Percentiles rank a stretch among this genome's conserved stretches.
phyloP scores from a whole-genome alignment of 305 asterid species.

The Vinca major region DNA sequence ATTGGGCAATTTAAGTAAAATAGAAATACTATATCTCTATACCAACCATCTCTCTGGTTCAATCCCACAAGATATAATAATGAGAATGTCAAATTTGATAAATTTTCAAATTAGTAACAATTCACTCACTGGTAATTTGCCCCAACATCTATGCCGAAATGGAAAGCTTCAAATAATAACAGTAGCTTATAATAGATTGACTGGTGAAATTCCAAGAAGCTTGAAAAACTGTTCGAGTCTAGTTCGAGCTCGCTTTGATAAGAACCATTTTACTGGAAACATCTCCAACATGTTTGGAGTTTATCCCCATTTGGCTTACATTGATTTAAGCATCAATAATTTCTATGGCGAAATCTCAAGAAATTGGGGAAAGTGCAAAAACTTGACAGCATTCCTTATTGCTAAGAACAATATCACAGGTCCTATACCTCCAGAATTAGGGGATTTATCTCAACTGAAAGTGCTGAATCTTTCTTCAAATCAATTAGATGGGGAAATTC shows the following conservation, averaged over 20 bases:
- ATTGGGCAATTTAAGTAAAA: constrained; percentile 12
- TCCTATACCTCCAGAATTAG: too few relatives aligned
- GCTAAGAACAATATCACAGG: too few relatives aligned
- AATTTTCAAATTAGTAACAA: constrained; percentile 5
- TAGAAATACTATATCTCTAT: neutral
- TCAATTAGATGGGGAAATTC: constrained; percentile 12
- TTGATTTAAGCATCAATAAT: constrained; percentile 11
- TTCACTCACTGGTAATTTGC: constrained; percentile 16
- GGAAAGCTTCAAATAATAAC: neutral
- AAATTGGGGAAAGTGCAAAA: constrained; percentile 5
- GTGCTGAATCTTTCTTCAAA: constrained; percentile 22
- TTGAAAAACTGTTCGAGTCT: constrained; percentile 14
- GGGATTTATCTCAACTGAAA: constrained; percentile 4
- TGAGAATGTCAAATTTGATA: neutral
- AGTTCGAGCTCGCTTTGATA: neutral
- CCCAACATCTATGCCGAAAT: constrained; percentile 2
- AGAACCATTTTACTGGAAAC: constrained; percentile 14
- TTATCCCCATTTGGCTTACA: constrained; percentile 3
- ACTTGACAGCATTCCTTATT: too few relatives aligned
- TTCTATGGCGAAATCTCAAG: constrained; percentile 14
- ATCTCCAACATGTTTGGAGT: constrained; percentile 16
- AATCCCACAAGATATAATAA: constrained; percentile 15
- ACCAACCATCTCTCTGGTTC: constrained; percentile 17
- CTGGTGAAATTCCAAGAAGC: constrained; percentile 14
- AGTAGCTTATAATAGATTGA: neutral